Conservation (phyloP, 805 yeast species). For the Saccharomycopsis schoenii region DNA sequence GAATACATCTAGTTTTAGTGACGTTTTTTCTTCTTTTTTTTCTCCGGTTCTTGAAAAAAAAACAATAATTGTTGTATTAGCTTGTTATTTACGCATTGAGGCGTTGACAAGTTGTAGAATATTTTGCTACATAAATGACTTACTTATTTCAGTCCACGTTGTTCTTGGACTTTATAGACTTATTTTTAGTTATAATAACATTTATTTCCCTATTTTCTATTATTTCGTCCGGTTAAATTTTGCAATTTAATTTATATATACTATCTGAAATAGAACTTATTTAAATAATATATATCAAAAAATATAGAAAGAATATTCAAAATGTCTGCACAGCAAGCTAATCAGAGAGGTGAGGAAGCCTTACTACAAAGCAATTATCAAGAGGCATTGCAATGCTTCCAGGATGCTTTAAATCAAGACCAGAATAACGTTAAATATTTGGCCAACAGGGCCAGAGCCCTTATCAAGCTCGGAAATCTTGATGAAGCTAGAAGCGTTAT, state of each 20-base stretch:
- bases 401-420: conserved; percentile 5
- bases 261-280: not conserved
- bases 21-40: too few species aligned
- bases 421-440: conserved; percentile 3
- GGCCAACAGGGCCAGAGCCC: conserved; percentile 16
- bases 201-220: not conserved
- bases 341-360: conserved; percentile 11
- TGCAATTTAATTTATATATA: not conserved
- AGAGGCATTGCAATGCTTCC: conserved; percentile 5
- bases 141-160: too few species aligned
- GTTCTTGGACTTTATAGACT: too few species aligned
- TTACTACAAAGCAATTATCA: conserved; percentile 3
- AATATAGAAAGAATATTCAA: conserved; percentile 4
- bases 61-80: too few species aligned
- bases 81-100: too few species aligned
- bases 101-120: too few species aligned
- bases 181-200: too few species aligned
- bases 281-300: too few species aligned
- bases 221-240: not conserved
- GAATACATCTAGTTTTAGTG: too few species aligned
- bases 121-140: too few species aligned
- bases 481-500: conserved; percentile 5
- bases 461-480: conserved; percentile 8
- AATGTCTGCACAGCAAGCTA: conserved; percentile 4
- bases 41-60: too few species aligned